Conservation (phyloP, 148 eudicot species). For the Heliosperma pusillum region DNA sequence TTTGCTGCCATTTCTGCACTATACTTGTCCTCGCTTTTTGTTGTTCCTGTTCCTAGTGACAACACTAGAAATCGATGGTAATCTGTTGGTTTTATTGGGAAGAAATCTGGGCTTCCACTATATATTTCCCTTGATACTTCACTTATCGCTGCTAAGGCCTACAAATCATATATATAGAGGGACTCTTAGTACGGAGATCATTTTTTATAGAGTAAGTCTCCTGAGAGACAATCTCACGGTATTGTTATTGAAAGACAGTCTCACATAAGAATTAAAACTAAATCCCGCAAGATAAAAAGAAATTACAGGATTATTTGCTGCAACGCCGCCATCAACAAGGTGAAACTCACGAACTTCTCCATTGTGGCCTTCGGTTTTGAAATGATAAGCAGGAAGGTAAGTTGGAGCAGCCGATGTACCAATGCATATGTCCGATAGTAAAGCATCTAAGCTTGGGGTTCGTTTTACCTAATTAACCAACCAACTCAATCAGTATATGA, state of each 20-base stretch:
- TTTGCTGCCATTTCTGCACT: conserved; percentile 27
- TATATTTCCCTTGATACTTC: conserved; percentile 40
- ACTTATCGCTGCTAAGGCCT: conserved; percentile 37
- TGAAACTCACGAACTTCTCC: conserved; percentile 34
- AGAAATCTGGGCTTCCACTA: conserved; percentile 31
- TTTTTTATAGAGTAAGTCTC: too few relatives aligned
- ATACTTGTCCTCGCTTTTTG: conserved; percentile 27
- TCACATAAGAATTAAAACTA: too few relatives aligned
- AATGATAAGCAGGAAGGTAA: conserved; percentile 39
- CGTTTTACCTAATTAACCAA: conserved; percentile 32
- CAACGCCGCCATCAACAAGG: conserved; percentile 53
- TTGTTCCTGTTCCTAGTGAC: conserved; percentile 38
- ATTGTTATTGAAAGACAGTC: too few relatives aligned
- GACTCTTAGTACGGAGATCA: too few relatives aligned
- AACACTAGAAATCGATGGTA: conserved; percentile 33
- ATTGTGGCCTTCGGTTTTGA: conserved; percentile 20
- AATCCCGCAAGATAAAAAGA: background rate
- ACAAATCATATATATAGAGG: background rate
- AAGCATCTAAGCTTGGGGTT: conserved; percentile 31
- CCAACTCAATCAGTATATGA: background rate
- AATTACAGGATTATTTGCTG: conserved; percentile 47
- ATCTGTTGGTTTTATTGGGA: conserved; percentile 28
- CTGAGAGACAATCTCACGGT: too few relatives aligned
- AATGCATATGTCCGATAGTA: conserved; percentile 44
- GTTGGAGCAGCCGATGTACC: conserved; percentile 53